Percentiles rank a stretch among this genome's conserved stretches.
phyloP scores from a whole-genome alignment of 805 yeast genomes.

The Wickerhamiella spandovensis region DNA sequence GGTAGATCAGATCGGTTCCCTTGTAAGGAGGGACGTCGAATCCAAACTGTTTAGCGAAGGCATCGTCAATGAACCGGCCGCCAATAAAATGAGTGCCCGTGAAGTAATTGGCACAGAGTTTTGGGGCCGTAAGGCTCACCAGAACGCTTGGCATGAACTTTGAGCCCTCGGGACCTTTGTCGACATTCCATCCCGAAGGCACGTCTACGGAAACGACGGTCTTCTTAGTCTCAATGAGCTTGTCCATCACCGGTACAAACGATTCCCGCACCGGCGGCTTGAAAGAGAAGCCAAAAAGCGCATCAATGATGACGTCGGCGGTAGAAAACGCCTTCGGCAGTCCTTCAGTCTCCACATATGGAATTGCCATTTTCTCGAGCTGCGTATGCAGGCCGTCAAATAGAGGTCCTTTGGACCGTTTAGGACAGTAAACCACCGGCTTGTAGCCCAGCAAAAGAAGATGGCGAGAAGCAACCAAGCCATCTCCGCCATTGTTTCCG shows the following conservation, averaged over 20 bases:
- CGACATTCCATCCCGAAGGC: slow-evolving; percentile 97
- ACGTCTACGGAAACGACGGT: slow-evolving; percentile 77
- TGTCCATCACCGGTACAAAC: slow-evolving; percentile 37
- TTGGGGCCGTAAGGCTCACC: slow-evolving; percentile 86
- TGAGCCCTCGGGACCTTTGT: slow-evolving; percentile 51
- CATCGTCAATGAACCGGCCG: slow-evolving; percentile 65
- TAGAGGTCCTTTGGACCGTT: slow-evolving; percentile 41
- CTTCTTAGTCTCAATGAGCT: slow-evolving; percentile 28
- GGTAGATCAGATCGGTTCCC: slow-evolving; percentile 44
- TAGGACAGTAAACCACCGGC: slow-evolving; percentile 74
- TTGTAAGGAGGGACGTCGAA: slow-evolving; percentile 51
- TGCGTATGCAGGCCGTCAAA: slow-evolving; percentile 54
- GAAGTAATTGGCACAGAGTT: slow-evolving; percentile 59
- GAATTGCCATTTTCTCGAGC: slow-evolving; percentile 48
- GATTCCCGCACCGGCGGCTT: slow-evolving; percentile 78
- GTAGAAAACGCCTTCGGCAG: slow-evolving; percentile 19
- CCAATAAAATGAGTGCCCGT: slow-evolving; percentile 64
- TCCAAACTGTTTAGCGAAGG: slow-evolving; percentile 59
- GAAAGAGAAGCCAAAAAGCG: slow-evolving; percentile 89
- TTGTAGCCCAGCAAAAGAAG: slow-evolving; percentile 63
- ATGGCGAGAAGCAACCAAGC: slow-evolving; percentile 90
- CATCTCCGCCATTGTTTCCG: slow-evolving; percentile 94
- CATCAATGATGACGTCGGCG: slow-evolving; percentile 51
- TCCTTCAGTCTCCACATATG: slow-evolving; percentile 29
- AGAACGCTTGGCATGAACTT: slow-evolving; percentile 50